phyloP scores from a whole-genome alignment of 139 green algal species.

The Asterochloris sp. region DNA sequence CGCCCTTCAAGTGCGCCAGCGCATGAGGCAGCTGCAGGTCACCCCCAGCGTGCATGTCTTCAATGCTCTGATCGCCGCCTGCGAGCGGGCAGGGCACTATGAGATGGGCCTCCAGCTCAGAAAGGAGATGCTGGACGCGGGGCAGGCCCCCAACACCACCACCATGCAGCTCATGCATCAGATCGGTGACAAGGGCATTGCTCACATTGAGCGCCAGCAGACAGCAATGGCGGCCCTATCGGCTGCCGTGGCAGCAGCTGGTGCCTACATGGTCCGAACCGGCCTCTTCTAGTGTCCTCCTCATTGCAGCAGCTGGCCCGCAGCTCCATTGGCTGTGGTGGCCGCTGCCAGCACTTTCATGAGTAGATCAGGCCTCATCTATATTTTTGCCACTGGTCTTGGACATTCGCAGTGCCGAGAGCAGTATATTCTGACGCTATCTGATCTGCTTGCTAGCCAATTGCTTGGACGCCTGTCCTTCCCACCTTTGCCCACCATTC shows the following conservation, averaged over 20 bases:
- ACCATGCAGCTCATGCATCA: constrained; percentile 52
- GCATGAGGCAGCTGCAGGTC: constrained; percentile 31
- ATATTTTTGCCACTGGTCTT: too few relatives aligned
- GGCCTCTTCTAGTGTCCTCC: constrained; percentile 41
- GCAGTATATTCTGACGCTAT: too few relatives aligned
- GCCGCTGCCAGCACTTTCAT: too few relatives aligned
- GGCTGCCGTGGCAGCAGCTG: constrained; percentile 76
- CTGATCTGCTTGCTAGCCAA: too few relatives aligned
- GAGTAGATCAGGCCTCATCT: too few relatives aligned
- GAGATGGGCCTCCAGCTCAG: constrained; percentile 52
- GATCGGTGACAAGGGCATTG: constrained; percentile 62
- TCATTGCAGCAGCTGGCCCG: too few relatives aligned
- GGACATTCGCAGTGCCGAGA: too few relatives aligned
- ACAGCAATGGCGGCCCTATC: constrained; percentile 63
- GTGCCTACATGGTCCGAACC: constrained; percentile 67
- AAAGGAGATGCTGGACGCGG: constrained; percentile 27
- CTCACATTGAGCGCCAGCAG: constrained; percentile 70
- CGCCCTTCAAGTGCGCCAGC: constrained; percentile 46
- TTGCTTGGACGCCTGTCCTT: too few relatives aligned
- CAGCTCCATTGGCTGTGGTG: too few relatives aligned
- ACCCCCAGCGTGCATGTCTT: constrained; percentile 68
- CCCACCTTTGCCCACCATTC: too few relatives aligned
- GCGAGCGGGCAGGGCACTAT: constrained; percentile 61
- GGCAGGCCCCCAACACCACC: constrained; percentile 25
- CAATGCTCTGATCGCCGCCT: constrained; percentile 83